A percentile compares a stretch with the other conserved stretches of the same genome.
These are phyloP conservation scores for Fusarium decemcellulare DNA, from an alignment of 2,329 filamentous ascomycete genomes.

Conservation along the genomic window DNA sequence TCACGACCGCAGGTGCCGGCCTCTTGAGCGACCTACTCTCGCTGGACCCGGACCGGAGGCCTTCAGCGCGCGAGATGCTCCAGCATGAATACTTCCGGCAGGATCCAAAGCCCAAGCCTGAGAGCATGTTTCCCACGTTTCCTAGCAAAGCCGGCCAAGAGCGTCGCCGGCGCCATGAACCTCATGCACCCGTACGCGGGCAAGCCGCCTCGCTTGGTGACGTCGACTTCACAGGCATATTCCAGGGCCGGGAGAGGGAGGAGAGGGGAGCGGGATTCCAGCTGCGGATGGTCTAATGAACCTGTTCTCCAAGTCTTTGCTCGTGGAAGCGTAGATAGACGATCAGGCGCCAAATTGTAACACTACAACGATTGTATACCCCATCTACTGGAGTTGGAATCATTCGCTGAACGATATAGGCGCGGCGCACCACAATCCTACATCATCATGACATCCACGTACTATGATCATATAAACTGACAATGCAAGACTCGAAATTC, in stretches of 20 bases:
- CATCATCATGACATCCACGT: neutral
- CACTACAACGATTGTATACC: neutral
- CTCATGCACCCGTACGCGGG: slow-evolving; percentile 86
- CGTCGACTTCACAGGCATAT: slow-evolving; percentile 79
- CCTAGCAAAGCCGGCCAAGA: slow-evolving; percentile 96
- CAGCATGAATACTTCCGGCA: slow-evolving; percentile 88
- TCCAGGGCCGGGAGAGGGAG: slow-evolving; percentile 75
- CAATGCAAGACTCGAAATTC: neutral
- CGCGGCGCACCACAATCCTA: neutral
- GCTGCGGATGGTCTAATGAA: slow-evolving; percentile 70
- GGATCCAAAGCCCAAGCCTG: slow-evolving; percentile 89
- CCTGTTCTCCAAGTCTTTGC: neutral
- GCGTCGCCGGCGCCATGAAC: slow-evolving; percentile 78
- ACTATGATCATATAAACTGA: neutral
- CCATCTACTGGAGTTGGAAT: slow-evolving; percentile 5
- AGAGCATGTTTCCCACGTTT: slow-evolving; percentile 96
- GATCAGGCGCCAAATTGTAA: neutral
- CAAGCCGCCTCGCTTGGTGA: slow-evolving; percentile 70
- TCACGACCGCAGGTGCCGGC: slow-evolving; percentile 81
- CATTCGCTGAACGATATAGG: neutral
- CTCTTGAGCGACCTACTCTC: slow-evolving; percentile 80
- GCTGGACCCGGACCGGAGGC: slow-evolving; percentile 80
- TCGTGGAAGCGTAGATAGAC: neutral
- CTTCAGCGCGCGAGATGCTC: slow-evolving; percentile 81
- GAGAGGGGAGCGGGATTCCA: slow-evolving; percentile 76